These are phyloP conservation scores for Colletotrichum cereale DNA, from an alignment of 2,329 filamentous ascomycete species.

Conservation along the genomic window DNA sequence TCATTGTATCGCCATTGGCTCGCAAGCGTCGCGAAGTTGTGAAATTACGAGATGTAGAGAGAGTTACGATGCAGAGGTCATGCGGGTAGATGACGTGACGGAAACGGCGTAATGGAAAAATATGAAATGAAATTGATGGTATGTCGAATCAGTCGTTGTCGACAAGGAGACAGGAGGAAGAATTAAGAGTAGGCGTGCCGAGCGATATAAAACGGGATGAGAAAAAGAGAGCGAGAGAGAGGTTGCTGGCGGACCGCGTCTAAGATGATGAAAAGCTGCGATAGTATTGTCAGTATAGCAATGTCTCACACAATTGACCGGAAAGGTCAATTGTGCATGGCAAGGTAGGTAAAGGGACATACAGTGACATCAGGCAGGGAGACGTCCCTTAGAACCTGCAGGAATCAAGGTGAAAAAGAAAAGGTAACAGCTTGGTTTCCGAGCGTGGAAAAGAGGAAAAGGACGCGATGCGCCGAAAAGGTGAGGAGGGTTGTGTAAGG, in stretches of 20 bases:
- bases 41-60: constrained; percentile 14
- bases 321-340: constrained; percentile 9
- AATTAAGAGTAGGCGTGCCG: constrained; percentile 13
- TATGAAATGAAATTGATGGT: not conserved
- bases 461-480: constrained; percentile 29
- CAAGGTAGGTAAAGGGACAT: constrained; percentile 16
- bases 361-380: constrained; percentile 39
- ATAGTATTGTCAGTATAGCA: constrained; percentile 14
- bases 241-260: constrained; percentile 6
- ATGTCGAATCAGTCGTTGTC: not conserved
- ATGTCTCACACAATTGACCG: constrained; percentile 27
- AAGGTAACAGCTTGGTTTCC: constrained; percentile 3
- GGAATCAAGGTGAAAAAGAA: constrained; percentile 15
- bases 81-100: not conserved
- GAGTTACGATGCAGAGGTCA: constrained; percentile 25
- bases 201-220: constrained; percentile 13
- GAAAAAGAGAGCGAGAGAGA: constrained; percentile 8
- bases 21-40: constrained; percentile 33
- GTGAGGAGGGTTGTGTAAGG: constrained; percentile 30
- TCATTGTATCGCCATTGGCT: constrained; percentile 70
- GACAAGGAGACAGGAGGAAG: not conserved
- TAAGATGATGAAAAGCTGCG: constrained; percentile 34
- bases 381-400: constrained; percentile 19
- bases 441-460: constrained; percentile 29
- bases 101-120: not conserved